phyloP scores from a whole-genome alignment of 2,329 filamentous ascomycete genomes.

The Basipetospora chlamydospora region DNA sequence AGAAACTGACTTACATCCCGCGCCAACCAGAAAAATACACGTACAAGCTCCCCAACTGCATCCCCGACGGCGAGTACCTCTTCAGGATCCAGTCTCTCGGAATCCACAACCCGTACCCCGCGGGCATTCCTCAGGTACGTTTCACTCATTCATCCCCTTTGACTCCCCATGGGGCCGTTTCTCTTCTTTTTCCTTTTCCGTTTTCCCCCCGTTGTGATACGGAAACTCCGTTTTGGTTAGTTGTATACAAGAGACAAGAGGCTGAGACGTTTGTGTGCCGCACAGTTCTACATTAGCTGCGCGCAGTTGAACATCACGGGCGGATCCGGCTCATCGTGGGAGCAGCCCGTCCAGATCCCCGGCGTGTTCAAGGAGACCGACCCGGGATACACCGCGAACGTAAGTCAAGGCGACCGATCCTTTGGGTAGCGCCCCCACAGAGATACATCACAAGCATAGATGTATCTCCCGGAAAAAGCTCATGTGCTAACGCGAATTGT shows the following conservation, averaged over 20 bases:
- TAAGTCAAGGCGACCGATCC: too few species aligned
- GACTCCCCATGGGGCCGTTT: too few species aligned
- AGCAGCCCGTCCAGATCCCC: constrained; percentile 26
- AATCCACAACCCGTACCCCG: constrained; percentile 38
- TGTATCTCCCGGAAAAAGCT: too few species aligned
- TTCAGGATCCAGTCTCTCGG: constrained; percentile 44
- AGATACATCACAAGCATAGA: too few species aligned
- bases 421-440: too few species aligned
- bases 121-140: constrained; percentile 22
- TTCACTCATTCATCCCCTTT: too few species aligned
- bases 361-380: constrained; percentile 27
- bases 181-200: too few species aligned
- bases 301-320: constrained; percentile 28
- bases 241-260: too few species aligned
- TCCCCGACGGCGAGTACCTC: constrained; percentile 42
- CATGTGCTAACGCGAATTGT: constrained; percentile 14
- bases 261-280: constrained; percentile 11
- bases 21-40: constrained; percentile 16
- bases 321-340: constrained; percentile 23
- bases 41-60: constrained; percentile 30
- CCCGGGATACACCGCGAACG: constrained; percentile 24
- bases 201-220: too few species aligned
- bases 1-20: constrained; percentile 4
- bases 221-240: too few species aligned
- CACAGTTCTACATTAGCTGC: constrained; percentile 32